A percentile compares a stretch with the other conserved stretches of the same genome.
These are phyloP conservation scores for Pulveroboletus ravenelii DNA, from an alignment of 768 basidiomycete species.

Conservation along the genomic window DNA sequence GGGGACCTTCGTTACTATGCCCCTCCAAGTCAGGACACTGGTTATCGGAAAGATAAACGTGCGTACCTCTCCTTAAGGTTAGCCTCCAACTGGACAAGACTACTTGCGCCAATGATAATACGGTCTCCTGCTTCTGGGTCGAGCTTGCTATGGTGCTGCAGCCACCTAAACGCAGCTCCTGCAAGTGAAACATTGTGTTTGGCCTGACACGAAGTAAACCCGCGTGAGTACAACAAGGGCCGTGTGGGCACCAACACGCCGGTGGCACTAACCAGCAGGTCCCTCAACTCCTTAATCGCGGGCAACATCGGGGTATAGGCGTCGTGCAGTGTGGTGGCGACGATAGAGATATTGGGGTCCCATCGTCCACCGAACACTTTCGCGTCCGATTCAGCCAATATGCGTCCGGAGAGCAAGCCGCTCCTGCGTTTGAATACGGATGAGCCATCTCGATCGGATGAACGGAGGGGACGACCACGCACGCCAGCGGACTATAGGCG, in stretches of 20 bases:
- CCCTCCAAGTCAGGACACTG: not conserved
- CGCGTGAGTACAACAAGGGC: not conserved
- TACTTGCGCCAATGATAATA: conserved; percentile 37
- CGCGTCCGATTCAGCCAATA: conserved; percentile 6
- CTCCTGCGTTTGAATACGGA: conserved; percentile 2
- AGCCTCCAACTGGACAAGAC: conserved; percentile 32
- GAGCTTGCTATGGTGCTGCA: conserved; percentile 20
- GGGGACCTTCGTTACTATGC: not conserved
- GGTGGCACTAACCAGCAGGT: conserved; percentile 5
- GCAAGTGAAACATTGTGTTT: conserved; percentile 8
- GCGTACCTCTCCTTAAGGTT: conserved; percentile 13
- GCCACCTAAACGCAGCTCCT: conserved; percentile 19
- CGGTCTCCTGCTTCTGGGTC: conserved; percentile 16
- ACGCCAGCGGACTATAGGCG: conserved; percentile 25
- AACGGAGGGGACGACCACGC: not conserved
- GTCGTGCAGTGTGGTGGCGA: not conserved
- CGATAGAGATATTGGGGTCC: conserved; percentile 3
- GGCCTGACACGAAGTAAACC: not conserved
- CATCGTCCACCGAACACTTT: conserved; percentile 5
- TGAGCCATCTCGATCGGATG: not conserved
- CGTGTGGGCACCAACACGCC: not conserved
- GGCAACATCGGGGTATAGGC: conserved; percentile 12
- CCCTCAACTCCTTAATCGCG: conserved; percentile 14
- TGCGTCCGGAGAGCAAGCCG: conserved; percentile 9
- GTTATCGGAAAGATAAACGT: not conserved